These are phyloP conservation scores for Tetrapisispora iriomotensis DNA, from an alignment of 805 yeast genomes.

Conservation along the genomic window DNA sequence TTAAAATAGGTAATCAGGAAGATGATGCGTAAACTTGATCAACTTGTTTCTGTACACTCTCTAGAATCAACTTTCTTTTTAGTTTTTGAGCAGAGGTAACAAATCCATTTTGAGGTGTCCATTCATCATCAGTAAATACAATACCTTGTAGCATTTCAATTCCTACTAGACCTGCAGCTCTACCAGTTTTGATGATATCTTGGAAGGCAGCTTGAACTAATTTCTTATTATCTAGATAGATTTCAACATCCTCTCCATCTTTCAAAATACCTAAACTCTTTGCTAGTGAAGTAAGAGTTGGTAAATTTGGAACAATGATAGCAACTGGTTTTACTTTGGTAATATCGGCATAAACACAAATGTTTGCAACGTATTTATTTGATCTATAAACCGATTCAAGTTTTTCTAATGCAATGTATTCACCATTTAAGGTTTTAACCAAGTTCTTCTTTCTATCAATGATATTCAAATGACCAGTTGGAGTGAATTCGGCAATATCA, in stretches of 20 bases:
- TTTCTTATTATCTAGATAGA: conserved; percentile 44
- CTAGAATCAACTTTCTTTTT: conserved; percentile 84
- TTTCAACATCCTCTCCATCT: conserved; percentile 38
- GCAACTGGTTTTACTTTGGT: conserved; percentile 85
- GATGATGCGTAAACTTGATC: conserved; percentile 44
- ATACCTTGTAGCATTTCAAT: conserved; percentile 78
- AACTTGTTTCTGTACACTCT: conserved; percentile 55
- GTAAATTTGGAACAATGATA: conserved; percentile 73
- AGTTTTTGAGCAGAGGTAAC: conserved; percentile 95
- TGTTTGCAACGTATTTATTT: conserved; percentile 60
- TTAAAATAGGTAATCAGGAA: too few species aligned
- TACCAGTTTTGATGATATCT: conserved; percentile 64
- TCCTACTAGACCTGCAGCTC: conserved; percentile 67
- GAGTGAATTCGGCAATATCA: conserved; percentile 90
- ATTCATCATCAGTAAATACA: conserved; percentile 76
- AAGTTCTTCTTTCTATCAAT: conserved; percentile 94
- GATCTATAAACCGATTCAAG: conserved; percentile 87
- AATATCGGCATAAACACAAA: conserved; percentile 90
- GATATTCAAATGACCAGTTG: conserved; percentile 67
- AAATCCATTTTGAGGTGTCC: conserved; percentile 95
- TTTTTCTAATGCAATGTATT: conserved; percentile 93
- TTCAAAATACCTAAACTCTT: conserved; percentile 44
- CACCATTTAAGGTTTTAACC: conserved; percentile 94
- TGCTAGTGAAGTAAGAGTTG: conserved; percentile 50
- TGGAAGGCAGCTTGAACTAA: conserved; percentile 46